phyloP scores from a whole-genome alignment of 192 early-diverging fungal genomes.

The Entomortierella lignicola region DNA sequence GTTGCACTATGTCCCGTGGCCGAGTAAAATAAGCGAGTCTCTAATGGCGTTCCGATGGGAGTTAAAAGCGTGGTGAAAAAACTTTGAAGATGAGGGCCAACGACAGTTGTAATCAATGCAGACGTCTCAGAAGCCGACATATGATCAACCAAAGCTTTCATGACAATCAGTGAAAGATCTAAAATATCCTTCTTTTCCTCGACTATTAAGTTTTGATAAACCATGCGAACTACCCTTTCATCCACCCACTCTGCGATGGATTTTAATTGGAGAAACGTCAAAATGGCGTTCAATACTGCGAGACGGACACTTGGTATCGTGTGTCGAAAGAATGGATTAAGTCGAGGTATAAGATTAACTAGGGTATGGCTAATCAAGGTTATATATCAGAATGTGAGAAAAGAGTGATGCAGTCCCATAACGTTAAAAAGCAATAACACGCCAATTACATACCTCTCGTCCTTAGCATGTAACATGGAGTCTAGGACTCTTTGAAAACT shows the following conservation, averaged over 20 bases:
- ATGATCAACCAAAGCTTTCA: constrained; percentile 60
- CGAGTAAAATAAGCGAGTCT: constrained; percentile 61
- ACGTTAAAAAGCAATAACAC: too few relatives aligned
- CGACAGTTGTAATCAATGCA: constrained; percentile 24
- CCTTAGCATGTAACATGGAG: constrained; percentile 54
- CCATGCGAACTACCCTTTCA: constrained; percentile 75
- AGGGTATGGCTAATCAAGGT: constrained; percentile 59
- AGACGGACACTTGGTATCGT: constrained; percentile 85
- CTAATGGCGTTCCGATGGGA: constrained; percentile 87
- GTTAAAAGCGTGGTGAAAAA: constrained; percentile 85
- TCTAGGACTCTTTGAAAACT: constrained; percentile 67
- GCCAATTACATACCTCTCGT: constrained; percentile 33
- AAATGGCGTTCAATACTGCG: constrained; percentile 84
- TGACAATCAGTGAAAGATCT: constrained; percentile 69
- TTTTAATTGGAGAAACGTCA: constrained; percentile 74
- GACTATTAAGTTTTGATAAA: constrained; percentile 94
- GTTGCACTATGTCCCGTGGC: constrained; percentile 18
- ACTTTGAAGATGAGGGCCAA: constrained; percentile 47
- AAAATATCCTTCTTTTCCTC: constrained; percentile 82
- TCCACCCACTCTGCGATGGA: constrained; percentile 74
- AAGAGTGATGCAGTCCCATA: too few relatives aligned
- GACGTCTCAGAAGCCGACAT: constrained; percentile 8
- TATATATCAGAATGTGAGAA: not conserved
- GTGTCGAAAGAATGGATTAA: constrained; percentile 97
- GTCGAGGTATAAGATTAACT: constrained; percentile 79